Evolutionary conservation across 1,284 basidiomycete genomes (phyloP).

Genomic region (Ustilago curta): DNA sequence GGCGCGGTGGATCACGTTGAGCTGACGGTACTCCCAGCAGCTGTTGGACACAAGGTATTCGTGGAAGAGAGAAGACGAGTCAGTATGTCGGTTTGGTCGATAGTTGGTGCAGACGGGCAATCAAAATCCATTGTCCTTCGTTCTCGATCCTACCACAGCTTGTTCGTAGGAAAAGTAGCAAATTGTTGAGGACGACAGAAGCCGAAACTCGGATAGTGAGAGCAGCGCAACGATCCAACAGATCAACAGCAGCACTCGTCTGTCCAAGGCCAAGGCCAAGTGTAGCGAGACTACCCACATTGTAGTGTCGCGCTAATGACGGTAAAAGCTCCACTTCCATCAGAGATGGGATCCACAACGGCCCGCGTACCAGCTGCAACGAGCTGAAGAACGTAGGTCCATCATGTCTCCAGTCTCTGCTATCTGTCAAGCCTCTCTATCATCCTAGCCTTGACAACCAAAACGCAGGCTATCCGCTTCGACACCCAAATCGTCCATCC

Average conservation of each 20-base stretch:
- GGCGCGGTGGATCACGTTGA: conserved; percentile 97
- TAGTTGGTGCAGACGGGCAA: not conserved
- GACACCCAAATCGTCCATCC: not conserved
- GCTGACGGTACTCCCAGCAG: conserved; percentile 92
- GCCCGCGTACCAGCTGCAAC: not conserved
- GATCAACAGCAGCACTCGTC: too few relatives aligned
- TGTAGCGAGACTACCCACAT: not conserved
- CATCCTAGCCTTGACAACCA: not conserved
- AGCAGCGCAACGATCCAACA: too few relatives aligned
- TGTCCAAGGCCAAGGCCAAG: too few relatives aligned
- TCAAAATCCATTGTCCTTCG: too few relatives aligned
- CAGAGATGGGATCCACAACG: not conserved
- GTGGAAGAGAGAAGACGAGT: not conserved
- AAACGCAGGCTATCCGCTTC: not conserved
- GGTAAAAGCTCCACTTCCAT: not conserved
- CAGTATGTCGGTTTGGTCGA: conserved; percentile 10
- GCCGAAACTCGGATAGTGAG: too few relatives aligned
- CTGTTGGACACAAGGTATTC: conserved; percentile 70
- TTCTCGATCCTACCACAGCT: too few relatives aligned
- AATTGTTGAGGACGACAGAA: too few relatives aligned
- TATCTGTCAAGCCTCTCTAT: not conserved
- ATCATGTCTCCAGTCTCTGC: not conserved
- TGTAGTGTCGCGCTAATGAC: not conserved
- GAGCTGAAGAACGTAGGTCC: not conserved
- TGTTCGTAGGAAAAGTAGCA: not conserved